Percentiles rank a stretch among this genome's conserved stretches.
Evolutionary conservation across 1,139 yeast species (phyloP).

Genomic region (Blastobotrys apis): DNA sequence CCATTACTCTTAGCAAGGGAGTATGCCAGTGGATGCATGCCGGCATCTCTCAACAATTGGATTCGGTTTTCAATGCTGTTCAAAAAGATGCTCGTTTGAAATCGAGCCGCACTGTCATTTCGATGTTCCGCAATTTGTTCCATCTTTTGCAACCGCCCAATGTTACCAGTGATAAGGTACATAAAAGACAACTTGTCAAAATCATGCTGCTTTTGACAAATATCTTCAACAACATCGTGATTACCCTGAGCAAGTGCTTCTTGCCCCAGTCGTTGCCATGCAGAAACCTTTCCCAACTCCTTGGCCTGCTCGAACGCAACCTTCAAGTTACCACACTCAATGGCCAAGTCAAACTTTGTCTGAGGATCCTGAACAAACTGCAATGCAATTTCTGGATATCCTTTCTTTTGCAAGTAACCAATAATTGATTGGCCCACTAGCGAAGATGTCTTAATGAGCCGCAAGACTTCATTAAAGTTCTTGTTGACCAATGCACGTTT

Average conservation of each 20-base stretch:
- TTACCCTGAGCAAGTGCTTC: slow-evolving; percentile 93
- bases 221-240: slow-evolving; percentile 76
- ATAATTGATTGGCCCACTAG: slow-evolving; percentile 97
- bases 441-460: slow-evolving; percentile 82
- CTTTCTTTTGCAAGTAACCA: slow-evolving; percentile 90
- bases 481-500: slow-evolving; percentile 87
- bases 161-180: slow-evolving; percentile 79
- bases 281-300: slow-evolving; percentile 58
- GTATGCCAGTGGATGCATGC: slow-evolving; percentile 85
- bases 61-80: slow-evolving; percentile 76
- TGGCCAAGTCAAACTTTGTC: slow-evolving; percentile 90
- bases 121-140: slow-evolving; percentile 85
- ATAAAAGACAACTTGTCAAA: slow-evolving; percentile 88
- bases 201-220: slow-evolving; percentile 79
- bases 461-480: slow-evolving; percentile 86
- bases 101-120: slow-evolving; percentile 72
- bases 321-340: slow-evolving; percentile 84
- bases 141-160: slow-evolving; percentile 73
- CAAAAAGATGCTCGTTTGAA: slow-evolving; percentile 78
- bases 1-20: slow-evolving; percentile 90
- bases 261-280: slow-evolving; percentile 79
- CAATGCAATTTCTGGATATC: slow-evolving; percentile 82
- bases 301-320: slow-evolving; percentile 91
- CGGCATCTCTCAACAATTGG: slow-evolving; percentile 67
- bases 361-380: slow-evolving; percentile 97